Evolutionary conservation across 495 filamentous ascomycete species (phyloP), one percentile per base, ranked within the genome.

Genomic region (Penicillium dipodomyicola): DNA sequence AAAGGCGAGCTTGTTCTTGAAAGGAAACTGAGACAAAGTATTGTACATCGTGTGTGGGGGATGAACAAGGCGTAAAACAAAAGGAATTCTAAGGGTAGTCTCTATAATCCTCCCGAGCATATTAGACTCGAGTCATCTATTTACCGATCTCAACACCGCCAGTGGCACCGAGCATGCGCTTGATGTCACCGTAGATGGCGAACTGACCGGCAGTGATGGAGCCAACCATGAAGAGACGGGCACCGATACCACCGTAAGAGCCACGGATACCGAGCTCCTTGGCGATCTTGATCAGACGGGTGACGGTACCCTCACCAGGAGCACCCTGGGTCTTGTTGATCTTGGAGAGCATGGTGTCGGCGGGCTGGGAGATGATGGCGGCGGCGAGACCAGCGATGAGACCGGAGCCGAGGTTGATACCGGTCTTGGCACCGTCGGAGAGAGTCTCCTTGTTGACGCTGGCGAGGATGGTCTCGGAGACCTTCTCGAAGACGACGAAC

Each of bases 261-360:
- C 94, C 94, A 60, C 83, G 83, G 65, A 98, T 65, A 69, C 94
- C 94, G 65, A 98, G 88, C 79, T 98, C 94, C 75, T 88, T 89
- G 62, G 77, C 91, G 72, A 97, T 97, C 87, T 97, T 97, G 81
- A 96, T 83, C 60, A 98, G 80, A 75, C 94, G 90, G 76, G 77
- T 82, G 62, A 85, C 87, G 68, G 92, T 98, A 72, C 93, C 86
- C 84, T 98, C 93, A 77, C 94, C 94, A 55, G 94, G 94, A 45
- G 86, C 80, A 75, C 94, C 94, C 79, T 90, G 91, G 77, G 91
- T 96, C 91, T 98, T 98, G 90, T 98, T 98, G 85, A 98, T 98
- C 86, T 97, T 97, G 81, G 82, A 88, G 66, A 98, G 86, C 94
- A 97, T 97, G 70, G 94, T 98, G 76, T 97, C 94, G 71, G 94